A percentile compares a stretch with the other conserved stretches of the same genome.
These are phyloP conservation scores for Thalia dealbata DNA, from an alignment of 176 grass and related monocot genomes.

Conservation along the genomic window DNA sequence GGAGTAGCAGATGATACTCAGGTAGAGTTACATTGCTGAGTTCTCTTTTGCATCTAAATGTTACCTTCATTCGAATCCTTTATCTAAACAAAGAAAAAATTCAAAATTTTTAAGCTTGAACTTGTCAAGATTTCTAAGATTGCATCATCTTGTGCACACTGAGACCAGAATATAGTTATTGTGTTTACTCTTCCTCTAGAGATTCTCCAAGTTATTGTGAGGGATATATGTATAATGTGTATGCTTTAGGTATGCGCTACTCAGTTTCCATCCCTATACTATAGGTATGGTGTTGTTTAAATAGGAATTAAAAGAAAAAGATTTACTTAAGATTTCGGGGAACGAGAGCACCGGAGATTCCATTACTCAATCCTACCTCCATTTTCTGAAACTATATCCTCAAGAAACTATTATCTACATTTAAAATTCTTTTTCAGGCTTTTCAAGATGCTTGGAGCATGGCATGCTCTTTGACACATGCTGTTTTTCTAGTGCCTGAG, in stretches of 20 bases:
- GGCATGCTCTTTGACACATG: slow-evolving; percentile 62
- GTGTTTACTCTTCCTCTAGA: background rate
- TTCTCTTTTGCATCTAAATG: background rate
- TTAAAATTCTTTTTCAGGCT: slow-evolving; percentile 25
- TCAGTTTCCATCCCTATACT: no score
- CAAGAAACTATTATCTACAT: background rate
- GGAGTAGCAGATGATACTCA: slow-evolving; percentile 66
- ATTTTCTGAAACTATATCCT: no score
- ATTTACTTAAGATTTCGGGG: background rate
- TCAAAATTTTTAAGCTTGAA: no score
- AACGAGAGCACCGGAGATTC: no score
- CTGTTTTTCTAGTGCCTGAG: slow-evolving; percentile 62
- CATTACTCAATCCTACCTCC: background rate
- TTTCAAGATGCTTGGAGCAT: slow-evolving; percentile 52
- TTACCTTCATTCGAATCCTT: background rate
- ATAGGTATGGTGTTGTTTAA: background rate
- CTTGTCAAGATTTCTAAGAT: no score
- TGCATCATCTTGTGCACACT: no score
- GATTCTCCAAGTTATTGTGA: background rate
- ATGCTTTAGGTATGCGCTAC: no score
- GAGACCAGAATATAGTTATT: no score
- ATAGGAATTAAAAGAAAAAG: background rate
- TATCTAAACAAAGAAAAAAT: no score
- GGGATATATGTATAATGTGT: background rate
- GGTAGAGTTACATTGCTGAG: slow-evolving; percentile 25